phyloP scores from a whole-genome alignment of 2,329 filamentous ascomycete species.

The Orbilia ellipsospora region DNA sequence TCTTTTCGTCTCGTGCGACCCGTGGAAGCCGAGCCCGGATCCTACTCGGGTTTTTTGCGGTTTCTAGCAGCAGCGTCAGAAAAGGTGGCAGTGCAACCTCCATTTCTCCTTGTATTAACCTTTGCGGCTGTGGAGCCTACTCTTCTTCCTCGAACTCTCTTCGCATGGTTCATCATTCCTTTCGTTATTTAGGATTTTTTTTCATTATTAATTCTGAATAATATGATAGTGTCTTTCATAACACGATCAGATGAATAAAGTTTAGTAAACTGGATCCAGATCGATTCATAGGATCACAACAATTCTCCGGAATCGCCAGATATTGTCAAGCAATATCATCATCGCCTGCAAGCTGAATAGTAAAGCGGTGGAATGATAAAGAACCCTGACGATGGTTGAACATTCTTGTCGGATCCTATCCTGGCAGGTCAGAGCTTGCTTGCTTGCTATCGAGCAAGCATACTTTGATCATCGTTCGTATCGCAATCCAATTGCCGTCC shows the following conservation, averaged over 20 bases:
- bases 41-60: constrained; percentile 16
- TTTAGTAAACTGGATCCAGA: no score
- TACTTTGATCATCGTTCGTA: background rate
- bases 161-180: background rate
- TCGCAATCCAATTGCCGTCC: background rate
- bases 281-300: background rate
- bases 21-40: constrained; percentile 43
- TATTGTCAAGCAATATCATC: background rate
- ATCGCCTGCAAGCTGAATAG: background rate
- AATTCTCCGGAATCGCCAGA: background rate
- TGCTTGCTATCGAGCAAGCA: background rate
- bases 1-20: background rate
- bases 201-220: no score
- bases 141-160: background rate
- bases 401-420: background rate
- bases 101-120: background rate
- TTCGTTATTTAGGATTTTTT: no score
- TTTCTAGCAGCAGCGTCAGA: constrained; percentile 30
- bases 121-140: constrained; percentile 8
- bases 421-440: background rate
- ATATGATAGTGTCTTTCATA: no score
- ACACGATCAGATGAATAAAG: no score
- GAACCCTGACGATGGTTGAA: background rate
- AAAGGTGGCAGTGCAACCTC: constrained; percentile 34
- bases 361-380: no score